Evolutionary conservation across 2,329 filamentous ascomycete species (phyloP), one percentile per base, ranked within the genome.

Genomic region (Colletotrichum nymphaeae): DNA sequence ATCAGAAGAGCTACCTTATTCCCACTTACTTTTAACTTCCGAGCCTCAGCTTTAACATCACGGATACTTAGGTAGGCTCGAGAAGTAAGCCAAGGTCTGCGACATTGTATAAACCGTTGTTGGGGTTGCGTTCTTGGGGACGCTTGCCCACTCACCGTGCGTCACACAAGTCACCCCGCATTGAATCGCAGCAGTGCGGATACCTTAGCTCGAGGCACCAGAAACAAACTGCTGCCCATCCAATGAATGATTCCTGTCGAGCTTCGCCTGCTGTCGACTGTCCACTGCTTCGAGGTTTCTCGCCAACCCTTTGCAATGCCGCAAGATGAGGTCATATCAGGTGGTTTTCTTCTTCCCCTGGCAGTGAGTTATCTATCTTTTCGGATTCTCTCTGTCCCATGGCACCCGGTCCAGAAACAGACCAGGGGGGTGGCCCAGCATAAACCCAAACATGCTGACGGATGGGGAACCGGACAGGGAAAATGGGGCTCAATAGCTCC

Each of bases 311-410:
- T 55, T 46, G n/a, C 62, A 56, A 35, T 28, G 28, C 49, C 56
- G 52, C 53, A 55, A 19, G 52, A 58, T 74, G 68, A 74, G 72
- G 72, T 67, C 72, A 74, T 59, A 37, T 73, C 60, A 73, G 60
- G 67, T 56, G 67, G n/a, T 73, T 70, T 66, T 16, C 26, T 49
- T 7, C 32, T 30, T 11, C 37, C 28, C 62, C 62, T 53, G 37
- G n/a, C 30, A 32, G 30, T 32, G 9, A 9, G 26, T 19, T 19
- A 7, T 42, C 14, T 19, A 42, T 42, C 49, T 59, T 8, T 9
- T 16, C 5, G 32, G 16, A 16, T 59, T 66, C 52, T 46, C 42
- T 19, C 22, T 26, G 28, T 57, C 30, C 37, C 37, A 8, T 42
- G 14, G 6, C 37, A 42, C 37, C 37, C 37, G 16, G 37, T 42